These are phyloP conservation scores for Tetrahymena thermophila DNA, from an alignment of 73 alveolate species.

Conservation along the genomic window DNA sequence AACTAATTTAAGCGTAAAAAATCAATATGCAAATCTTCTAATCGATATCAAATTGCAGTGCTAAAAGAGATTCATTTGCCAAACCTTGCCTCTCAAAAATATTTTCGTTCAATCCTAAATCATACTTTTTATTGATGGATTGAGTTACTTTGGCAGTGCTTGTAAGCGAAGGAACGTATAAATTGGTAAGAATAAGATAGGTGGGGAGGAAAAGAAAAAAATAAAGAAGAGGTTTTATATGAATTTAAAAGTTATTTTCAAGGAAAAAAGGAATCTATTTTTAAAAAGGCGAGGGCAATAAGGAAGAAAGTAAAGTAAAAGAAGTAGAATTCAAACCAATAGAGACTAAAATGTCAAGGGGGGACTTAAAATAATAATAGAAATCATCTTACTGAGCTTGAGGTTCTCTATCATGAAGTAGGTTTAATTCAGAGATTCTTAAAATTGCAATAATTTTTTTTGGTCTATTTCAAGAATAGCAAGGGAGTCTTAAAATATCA, in stretches of 20 bases:
- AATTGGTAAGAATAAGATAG: background rate
- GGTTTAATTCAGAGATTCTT: background rate
- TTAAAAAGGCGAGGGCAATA: background rate
- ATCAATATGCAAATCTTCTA: background rate
- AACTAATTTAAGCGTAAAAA: background rate
- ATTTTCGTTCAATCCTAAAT: background rate
- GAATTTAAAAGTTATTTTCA: background rate
- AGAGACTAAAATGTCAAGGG: background rate
- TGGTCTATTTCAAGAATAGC: conserved; percentile 2
- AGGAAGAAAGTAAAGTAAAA: background rate
- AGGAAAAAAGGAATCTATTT: background rate
- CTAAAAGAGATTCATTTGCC: background rate
- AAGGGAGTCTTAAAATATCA: background rate
- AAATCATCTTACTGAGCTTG: background rate
- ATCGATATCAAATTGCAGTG: background rate
- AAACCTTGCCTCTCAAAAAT: background rate
- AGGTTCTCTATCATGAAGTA: background rate
- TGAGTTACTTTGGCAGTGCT: background rate
- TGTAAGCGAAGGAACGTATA: background rate
- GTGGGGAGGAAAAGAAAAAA: background rate
- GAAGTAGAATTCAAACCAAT: background rate
- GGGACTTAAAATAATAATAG: background rate
- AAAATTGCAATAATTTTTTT: background rate
- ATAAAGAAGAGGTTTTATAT: background rate
- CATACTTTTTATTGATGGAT: no score